Evolutionary conservation across 2,329 filamentous ascomycete genomes (phyloP).

Genomic region (Bipolaris bicolor): DNA sequence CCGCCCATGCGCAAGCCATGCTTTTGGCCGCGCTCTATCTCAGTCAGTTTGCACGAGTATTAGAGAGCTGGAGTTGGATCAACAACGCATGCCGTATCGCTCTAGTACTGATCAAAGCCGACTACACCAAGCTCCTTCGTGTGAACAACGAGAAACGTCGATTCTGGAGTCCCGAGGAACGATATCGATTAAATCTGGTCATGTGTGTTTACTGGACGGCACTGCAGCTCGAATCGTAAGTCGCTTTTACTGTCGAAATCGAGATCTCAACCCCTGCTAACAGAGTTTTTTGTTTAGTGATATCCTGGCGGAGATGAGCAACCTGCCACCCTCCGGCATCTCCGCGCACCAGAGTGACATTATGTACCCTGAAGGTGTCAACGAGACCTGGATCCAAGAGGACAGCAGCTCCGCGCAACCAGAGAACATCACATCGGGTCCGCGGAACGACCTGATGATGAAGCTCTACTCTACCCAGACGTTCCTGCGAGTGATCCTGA

Average conservation of each 20-base stretch:
- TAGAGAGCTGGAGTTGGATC: conserved; percentile 82
- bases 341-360: conserved; percentile 65
- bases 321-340: conserved; percentile 65
- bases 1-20: conserved; percentile 83
- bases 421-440: conserved; percentile 17
- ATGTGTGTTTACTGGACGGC: conserved; percentile 88
- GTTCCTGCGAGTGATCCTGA: conserved; percentile 63
- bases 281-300: conserved; percentile 63
- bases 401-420: conserved; percentile 10
- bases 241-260: not conserved
- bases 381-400: conserved; percentile 43
- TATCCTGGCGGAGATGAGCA: conserved; percentile 82
- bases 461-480: conserved; percentile 68
- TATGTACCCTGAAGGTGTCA: conserved; percentile 68
- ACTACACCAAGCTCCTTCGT: conserved; percentile 40
- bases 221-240: conserved; percentile 84
- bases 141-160: conserved; percentile 24
- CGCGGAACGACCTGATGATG: conserved; percentile 54
- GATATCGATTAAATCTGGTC: conserved; percentile 50
- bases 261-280: conserved; percentile 2
- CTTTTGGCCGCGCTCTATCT: conserved; percentile 88
- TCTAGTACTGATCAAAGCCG: conserved; percentile 75
- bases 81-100: conserved; percentile 64
- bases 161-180: conserved; percentile 30
- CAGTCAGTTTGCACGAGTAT: conserved; percentile 81